Evolutionary conservation across 306 rosid species (phyloP), one percentile per base, ranked within the genome.

Genomic region (Crataegus laevigata): DNA sequence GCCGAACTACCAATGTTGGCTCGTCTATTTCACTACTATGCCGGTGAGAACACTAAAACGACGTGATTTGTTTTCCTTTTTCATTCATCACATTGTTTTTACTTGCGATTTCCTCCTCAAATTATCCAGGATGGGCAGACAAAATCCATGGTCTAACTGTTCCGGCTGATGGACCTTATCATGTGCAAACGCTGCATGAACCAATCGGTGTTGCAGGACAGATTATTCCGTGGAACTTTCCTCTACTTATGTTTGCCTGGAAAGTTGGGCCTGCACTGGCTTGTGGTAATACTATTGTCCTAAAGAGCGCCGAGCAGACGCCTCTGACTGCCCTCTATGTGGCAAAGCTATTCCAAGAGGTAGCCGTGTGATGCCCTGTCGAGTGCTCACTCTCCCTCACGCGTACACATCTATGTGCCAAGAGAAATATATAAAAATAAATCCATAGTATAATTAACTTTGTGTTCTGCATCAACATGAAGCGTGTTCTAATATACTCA

Each of bases 211-310:
- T 94, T 52, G 96, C 91, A 18, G 98, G 98, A 40, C 98, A 94
- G 81, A 94, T 94, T 18, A 91, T 94, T 77, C 98, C 98, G 60
- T 94, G 98, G 98, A 91, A 94, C 82, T 94, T 94, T 77, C 98
- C 98, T 72, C 87, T 94, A 11, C 11, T 94, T 75, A 91, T 94
- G 97, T 88, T 94, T 85, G 91, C 91, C 57, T 94, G 97, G 96
- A 94, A 94, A 88, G 96, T 94, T 78, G 98, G 98, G 22, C 98
- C 98, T 19, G 98, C 98, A 60, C 83, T 94, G 71, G 98, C 98
- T 13, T 87, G 94, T 81, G 98, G 98, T 34, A 94, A 94, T 69
- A 87, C 97, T 11, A 73, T 91, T 32, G 89, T 94, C 66, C 87
- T 94, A 10, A 94, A 94, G 85, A 82, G 84, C 24, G 97, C 98